Conservation (phyloP, 306 rosid genomes). For the Dryas octopetala region DNA sequence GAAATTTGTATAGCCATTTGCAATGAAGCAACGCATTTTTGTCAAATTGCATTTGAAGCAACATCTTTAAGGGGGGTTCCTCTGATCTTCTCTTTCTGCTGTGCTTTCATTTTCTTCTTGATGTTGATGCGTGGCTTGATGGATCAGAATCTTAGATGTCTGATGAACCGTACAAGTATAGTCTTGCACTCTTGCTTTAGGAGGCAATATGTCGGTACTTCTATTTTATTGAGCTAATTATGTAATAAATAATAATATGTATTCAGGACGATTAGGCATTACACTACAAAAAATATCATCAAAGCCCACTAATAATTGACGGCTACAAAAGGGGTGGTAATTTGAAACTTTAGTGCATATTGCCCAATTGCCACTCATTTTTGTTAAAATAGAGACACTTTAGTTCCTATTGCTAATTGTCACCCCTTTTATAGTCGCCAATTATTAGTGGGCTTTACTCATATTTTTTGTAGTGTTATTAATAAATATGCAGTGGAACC, state of each 20-base stretch:
- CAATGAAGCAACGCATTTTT: neutral
- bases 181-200: neutral
- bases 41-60: neutral
- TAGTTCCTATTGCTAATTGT: too few relatives aligned
- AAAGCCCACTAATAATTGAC: too few relatives aligned
- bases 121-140: neutral
- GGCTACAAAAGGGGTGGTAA: too few relatives aligned
- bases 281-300: too few relatives aligned
- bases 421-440: too few relatives aligned
- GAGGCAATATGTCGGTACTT: constrained; percentile 19
- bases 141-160: constrained; percentile 11
- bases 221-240: neutral
- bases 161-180: neutral
- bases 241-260: neutral
- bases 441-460: too few relatives aligned
- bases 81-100: neutral
- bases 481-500: neutral
- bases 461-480: too few relatives aligned
- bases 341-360: too few relatives aligned
- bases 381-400: too few relatives aligned
- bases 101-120: constrained; percentile 1
- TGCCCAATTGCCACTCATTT: too few relatives aligned
- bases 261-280: neutral
- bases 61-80: neutral
- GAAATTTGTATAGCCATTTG: neutral